A percentile compares a stretch with the other conserved stretches of the same genome.
phyloP scores from a whole-genome alignment of 371 early-diverging fungal species.

The Synchytrium microbalum region DNA sequence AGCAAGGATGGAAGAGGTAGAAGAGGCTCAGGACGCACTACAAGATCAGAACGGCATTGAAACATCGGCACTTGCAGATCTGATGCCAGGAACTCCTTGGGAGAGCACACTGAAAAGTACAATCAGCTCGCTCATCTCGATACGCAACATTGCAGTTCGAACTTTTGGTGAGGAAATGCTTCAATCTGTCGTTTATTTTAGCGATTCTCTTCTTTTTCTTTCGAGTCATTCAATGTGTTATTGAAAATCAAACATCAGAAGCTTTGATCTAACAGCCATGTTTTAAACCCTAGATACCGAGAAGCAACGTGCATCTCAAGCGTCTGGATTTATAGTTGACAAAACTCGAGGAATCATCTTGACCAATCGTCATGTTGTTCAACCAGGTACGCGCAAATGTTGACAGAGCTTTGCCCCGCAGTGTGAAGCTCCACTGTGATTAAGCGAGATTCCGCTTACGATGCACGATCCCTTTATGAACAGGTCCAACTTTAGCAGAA shows the following conservation, averaged over 20 bases:
- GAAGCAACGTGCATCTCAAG: constrained; percentile 29
- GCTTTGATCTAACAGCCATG: not conserved
- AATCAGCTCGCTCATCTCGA: constrained; percentile 34
- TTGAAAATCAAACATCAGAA: too few relatives aligned
- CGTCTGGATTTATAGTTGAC: constrained; percentile 89
- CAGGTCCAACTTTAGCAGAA: constrained; percentile 75
- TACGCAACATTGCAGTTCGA: constrained; percentile 30
- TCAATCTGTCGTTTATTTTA: not conserved
- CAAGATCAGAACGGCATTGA: not conserved
- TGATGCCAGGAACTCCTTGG: constrained; percentile 13
- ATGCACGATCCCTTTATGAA: constrained; percentile 82
- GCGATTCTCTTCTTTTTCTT: too few relatives aligned
- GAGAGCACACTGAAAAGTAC: constrained; percentile 28
- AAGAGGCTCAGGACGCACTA: too few relatives aligned
- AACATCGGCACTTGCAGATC: not conserved
- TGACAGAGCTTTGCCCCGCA: not conserved
- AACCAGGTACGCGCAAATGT: not conserved
- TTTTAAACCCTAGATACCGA: constrained; percentile 27
- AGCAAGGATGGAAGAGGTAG: too few relatives aligned
- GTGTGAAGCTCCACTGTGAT: too few relatives aligned
- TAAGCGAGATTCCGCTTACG: constrained; percentile 80
- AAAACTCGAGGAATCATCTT: constrained; percentile 76
- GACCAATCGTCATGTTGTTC: constrained; percentile 70
- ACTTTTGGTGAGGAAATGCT: constrained; percentile 22
- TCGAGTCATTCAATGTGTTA: too few relatives aligned